Evolutionary conservation across 163 green algal species (phyloP).

Genomic region (Chlamydomonas reinhardtii): DNA sequence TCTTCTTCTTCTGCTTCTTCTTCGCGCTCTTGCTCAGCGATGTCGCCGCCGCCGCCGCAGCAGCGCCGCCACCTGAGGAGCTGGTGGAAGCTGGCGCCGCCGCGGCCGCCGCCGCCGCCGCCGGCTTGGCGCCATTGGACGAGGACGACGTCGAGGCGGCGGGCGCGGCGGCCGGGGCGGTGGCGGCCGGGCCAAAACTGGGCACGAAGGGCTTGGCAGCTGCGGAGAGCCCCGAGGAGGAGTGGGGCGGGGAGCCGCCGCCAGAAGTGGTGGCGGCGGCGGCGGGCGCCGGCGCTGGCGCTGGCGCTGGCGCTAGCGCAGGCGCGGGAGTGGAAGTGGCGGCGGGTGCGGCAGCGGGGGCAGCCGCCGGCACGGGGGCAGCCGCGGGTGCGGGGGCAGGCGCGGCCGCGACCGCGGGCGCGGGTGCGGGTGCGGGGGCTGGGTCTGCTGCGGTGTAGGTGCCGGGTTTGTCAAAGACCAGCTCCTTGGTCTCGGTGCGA

Average conservation of each 20-base stretch:
- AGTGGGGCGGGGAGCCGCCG: neutral
- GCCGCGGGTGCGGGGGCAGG: no score
- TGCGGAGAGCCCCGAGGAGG: neutral
- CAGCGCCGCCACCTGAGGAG: no score
- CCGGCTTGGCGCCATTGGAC: neutral
- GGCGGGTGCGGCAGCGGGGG: no score
- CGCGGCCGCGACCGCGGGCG: no score
- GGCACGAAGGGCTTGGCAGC: conserved; percentile 46
- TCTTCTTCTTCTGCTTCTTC: neutral
- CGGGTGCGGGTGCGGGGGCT: neutral
- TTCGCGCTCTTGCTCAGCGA: neutral
- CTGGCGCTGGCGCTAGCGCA: no score
- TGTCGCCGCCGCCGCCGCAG: no score
- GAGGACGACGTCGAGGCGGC: neutral
- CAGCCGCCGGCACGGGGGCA: no score
- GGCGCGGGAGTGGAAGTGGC: no score
- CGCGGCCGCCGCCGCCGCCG: no score
- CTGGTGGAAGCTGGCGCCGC: no score
- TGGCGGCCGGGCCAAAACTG: neutral
- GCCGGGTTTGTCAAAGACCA: conserved; percentile 65
- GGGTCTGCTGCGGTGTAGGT: conserved; percentile 49
- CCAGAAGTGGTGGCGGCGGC: neutral
- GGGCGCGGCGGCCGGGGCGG: neutral
- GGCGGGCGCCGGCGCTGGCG: no score
- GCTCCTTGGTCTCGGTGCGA: conserved; percentile 57